Base-by-base conservation (phyloP, 306 rosid species). In the Trifolium subterraneum region DNA sequence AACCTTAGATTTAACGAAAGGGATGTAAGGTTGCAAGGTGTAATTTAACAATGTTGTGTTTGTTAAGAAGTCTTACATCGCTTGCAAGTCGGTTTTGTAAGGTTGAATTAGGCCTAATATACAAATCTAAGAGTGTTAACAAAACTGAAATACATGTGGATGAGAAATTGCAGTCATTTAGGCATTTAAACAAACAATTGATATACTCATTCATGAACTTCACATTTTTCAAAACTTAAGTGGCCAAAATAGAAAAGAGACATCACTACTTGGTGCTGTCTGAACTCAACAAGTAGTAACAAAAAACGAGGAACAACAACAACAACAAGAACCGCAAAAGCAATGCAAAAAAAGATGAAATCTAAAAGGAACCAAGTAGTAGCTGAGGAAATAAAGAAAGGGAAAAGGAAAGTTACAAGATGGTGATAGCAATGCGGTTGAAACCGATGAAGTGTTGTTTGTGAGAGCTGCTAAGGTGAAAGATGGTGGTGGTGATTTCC, bases 151-250 rank as follows among this genome's bases (percentile, higher is more conserved):
- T 15, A 69, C 59, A 11, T 25, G 25, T 22, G 25, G 25, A 2
- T 22, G 25, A 50, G 22, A n/a, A n/a, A 64, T 23, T 20, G 22
- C 14, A 79, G 2, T 35, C 70, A 45, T 45, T 8, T 14, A 56
- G 56, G 62, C 78, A 79, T 72, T 72, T 56, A 42, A 45, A 42
- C 70, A 72, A 72, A 29, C 74, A 79, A 0, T 15, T 79, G 69
- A 3, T 59, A 45, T 58, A 10, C n/a, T 7, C 2, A 36, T 36
- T 36, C 0, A 18, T 16, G 66, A 63, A 71, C 51, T 70, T 71
- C 39, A 15, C 22, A 36, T 78, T 60, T 78, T 60, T 51, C 39
- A 29, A 5, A 29, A 29, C 33, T 5, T 6, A 29, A 29, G 33
- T 29, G 33, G 6, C 33, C 33, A 29, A 4, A 29, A 29, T 29